These are phyloP conservation scores for Penicillium egyptiacum DNA, from an alignment of 495 filamentous ascomycete genomes.

Conservation along the genomic window DNA sequence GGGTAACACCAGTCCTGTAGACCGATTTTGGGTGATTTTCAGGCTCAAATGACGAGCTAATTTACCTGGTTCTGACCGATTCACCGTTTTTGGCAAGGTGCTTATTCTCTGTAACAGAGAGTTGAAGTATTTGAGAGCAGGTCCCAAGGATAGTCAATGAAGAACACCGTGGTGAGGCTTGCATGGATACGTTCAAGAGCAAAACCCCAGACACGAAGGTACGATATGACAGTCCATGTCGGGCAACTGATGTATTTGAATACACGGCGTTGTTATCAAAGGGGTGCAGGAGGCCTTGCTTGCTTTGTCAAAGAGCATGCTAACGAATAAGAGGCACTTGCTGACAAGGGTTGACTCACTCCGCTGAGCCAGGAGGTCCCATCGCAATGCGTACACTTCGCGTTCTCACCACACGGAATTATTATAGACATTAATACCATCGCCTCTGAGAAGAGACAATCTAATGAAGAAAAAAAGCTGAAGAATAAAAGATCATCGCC, in stretches of 20 bases:
- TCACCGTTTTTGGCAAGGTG: background rate
- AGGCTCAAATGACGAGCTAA: slow-evolving; percentile 10
- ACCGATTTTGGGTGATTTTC: slow-evolving; percentile 16
- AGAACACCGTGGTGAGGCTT: background rate
- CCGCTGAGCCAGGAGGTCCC: too few species aligned
- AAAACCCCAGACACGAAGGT: background rate
- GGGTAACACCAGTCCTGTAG: background rate
- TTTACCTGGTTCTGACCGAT: background rate
- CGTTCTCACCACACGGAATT: too few species aligned
- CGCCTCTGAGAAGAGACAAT: too few species aligned
- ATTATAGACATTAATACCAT: too few species aligned
- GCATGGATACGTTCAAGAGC: background rate
- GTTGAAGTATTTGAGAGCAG: background rate
- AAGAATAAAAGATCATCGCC: too few species aligned
- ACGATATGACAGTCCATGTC: background rate
- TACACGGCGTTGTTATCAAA: background rate
- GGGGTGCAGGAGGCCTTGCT: background rate
- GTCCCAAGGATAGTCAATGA: background rate
- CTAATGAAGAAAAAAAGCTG: too few species aligned
- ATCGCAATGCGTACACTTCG: too few species aligned
- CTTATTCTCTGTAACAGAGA: background rate
- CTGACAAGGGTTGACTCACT: too few species aligned
- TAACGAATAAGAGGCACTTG: too few species aligned
- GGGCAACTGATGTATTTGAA: background rate
- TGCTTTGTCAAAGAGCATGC: background rate